These are phyloP conservation scores for Chlorophyllum brunneum DNA, from an alignment of 768 basidiomycete genomes.

Conservation along the genomic window DNA sequence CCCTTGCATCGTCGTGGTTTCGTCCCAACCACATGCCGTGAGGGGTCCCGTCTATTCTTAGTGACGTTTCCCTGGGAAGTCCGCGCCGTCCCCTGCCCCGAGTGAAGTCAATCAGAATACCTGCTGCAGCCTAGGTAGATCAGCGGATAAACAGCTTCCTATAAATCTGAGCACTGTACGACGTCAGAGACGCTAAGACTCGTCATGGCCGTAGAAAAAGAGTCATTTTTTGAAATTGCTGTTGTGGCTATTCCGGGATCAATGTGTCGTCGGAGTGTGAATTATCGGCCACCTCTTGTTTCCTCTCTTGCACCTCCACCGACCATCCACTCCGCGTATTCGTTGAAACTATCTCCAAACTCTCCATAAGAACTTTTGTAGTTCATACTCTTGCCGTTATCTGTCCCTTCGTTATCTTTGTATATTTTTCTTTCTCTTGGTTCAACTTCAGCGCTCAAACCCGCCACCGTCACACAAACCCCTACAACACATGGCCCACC, in stretches of 20 bases:
- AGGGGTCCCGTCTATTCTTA: constrained; percentile 8
- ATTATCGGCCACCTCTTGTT: constrained; percentile 31
- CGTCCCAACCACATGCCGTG: neutral
- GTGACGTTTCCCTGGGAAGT: constrained; percentile 10
- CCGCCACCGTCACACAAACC: constrained; percentile 17
- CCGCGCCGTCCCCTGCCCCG: constrained; percentile 8
- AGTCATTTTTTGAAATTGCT: constrained; percentile 3
- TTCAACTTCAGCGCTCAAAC: constrained; percentile 23
- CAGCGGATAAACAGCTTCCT: neutral
- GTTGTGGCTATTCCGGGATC: constrained; percentile 18
- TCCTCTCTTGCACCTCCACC: constrained; percentile 35
- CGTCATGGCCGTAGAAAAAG: neutral
- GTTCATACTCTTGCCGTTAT: constrained; percentile 20
- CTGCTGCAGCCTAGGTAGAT: constrained; percentile 9
- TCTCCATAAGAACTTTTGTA: constrained; percentile 16
- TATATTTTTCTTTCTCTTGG: constrained; percentile 28
- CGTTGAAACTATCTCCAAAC: constrained; percentile 16
- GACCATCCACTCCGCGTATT: constrained; percentile 24
- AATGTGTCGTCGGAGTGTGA: constrained; percentile 38
- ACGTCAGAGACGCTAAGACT: no score
- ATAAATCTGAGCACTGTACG: neutral
- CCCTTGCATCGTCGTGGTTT: neutral
- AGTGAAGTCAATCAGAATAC: neutral
- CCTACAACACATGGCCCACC: constrained; percentile 35
- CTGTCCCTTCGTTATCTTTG: constrained; percentile 16